These are phyloP conservation scores for Diaporthe sp. DNA, from an alignment of 2,329 filamentous ascomycete species.

Conservation along the genomic window DNA sequence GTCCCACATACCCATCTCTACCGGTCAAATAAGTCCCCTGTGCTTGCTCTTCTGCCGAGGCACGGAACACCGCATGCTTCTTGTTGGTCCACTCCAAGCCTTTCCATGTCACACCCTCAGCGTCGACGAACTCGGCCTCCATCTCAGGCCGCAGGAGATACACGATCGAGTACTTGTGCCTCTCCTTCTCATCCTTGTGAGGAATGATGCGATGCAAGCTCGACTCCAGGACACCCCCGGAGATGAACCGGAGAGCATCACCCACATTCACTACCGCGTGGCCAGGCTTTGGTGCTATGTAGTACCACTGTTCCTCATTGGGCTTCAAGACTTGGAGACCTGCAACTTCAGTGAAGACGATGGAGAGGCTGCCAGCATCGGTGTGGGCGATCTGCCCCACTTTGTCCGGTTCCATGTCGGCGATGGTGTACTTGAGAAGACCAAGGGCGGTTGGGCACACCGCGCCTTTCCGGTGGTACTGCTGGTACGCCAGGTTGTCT, in stretches of 20 bases:
- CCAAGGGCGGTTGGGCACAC: slow-evolving; percentile 7
- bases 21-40: slow-evolving; percentile 15
- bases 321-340: slow-evolving; percentile 18
- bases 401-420: slow-evolving; percentile 17
- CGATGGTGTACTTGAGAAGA: slow-evolving; percentile 14
- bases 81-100: slow-evolving; percentile 24
- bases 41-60: slow-evolving; percentile 9
- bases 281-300: slow-evolving; percentile 22
- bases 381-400: slow-evolving; percentile 26
- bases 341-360: slow-evolving; percentile 13
- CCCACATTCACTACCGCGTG: slow-evolving; percentile 19
- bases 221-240: slow-evolving; percentile 3
- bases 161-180: slow-evolving; percentile 20
- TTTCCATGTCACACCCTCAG: slow-evolving; percentile 7
- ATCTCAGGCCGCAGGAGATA: slow-evolving; percentile 8
- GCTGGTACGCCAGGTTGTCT: slow-evolving; percentile 6
- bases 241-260: background rate
- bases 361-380: slow-evolving; percentile 12
- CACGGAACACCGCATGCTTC: slow-evolving; percentile 24
- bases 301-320: slow-evolving; percentile 26
- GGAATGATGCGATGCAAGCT: slow-evolving; percentile 27
- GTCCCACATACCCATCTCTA: slow-evolving; percentile 21
- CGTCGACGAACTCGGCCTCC: slow-evolving; percentile 16
- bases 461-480: slow-evolving; percentile 3
- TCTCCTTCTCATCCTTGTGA: slow-evolving; percentile 3